Evolutionary conservation across 106 monocot species (phyloP).

Genomic region (Dioscorea dumetorum): DNA sequence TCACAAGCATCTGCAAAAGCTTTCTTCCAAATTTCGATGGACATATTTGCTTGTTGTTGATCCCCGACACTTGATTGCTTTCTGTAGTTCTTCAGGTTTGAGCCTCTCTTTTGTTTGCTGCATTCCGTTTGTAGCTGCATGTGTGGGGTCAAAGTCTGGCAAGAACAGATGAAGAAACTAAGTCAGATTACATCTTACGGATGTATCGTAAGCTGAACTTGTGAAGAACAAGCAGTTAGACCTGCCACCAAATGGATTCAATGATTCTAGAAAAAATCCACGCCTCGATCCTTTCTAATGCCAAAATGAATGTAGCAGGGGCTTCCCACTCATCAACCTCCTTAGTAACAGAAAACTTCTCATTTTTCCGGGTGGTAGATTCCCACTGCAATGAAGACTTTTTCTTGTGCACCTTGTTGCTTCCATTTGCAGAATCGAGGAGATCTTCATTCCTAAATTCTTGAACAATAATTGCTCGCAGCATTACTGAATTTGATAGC

Average conservation of each 20-base stretch:
- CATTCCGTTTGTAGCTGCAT: constrained; percentile 49
- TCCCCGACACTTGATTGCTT: constrained; percentile 22
- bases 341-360: constrained; percentile 30
- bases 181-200: too few species aligned
- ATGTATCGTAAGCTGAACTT: too few species aligned
- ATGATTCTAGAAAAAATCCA: constrained; percentile 89
- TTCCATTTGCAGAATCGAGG: constrained; percentile 11
- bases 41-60: constrained; percentile 33
- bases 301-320: constrained; percentile 34
- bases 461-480: constrained; percentile 56
- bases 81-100: constrained; percentile 21
- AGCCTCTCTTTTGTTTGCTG: constrained; percentile 4
- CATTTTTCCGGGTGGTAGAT: constrained; percentile 34
- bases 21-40: constrained; percentile 76
- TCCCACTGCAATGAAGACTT: constrained; percentile 59
- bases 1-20: constrained; percentile 79
- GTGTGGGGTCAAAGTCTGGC: constrained; percentile 65
- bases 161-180: not conserved
- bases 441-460: constrained; percentile 17
- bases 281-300: constrained; percentile 66
- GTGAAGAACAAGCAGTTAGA: constrained; percentile 1
- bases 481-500: constrained; percentile 73
- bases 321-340: constrained; percentile 58
- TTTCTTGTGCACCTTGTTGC: constrained; percentile 7
- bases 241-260: constrained; percentile 98